Conservation (phyloP, 345 rosid species). For the Durio zibethinus region DNA sequence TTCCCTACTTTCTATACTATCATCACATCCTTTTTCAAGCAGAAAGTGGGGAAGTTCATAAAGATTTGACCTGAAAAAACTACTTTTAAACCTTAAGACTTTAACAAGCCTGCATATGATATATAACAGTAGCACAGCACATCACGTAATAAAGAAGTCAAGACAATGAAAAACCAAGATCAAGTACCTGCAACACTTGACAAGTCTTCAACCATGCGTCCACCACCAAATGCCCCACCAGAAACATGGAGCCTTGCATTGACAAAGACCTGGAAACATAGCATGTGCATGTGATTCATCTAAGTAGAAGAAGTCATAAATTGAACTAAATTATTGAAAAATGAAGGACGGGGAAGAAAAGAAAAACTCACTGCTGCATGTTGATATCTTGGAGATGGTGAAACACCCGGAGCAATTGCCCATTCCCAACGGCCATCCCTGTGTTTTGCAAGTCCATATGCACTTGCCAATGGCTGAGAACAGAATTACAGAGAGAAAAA, state of each 20-base stretch:
- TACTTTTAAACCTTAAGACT: neutral
- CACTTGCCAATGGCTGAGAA: constrained; percentile 87
- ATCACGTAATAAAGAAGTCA: neutral
- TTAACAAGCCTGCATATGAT: neutral
- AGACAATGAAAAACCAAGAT: neutral
- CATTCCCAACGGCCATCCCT: constrained; percentile 99
- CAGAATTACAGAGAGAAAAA: neutral
- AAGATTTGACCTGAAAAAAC: neutral
- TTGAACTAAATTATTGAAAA: constrained; percentile 12
- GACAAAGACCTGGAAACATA: constrained; percentile 75
- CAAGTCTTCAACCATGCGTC: constrained; percentile 99
- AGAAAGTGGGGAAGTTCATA: neutral
- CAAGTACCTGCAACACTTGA: constrained; percentile 91
- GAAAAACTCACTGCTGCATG: constrained; percentile 88
- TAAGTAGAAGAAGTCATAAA: neutral
- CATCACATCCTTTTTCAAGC: neutral
- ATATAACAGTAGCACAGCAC: neutral
- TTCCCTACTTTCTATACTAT: neutral
- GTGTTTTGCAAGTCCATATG: constrained; percentile 99
- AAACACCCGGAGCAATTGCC: constrained; percentile 99
- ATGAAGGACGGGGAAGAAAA: neutral
- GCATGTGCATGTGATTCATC: constrained; percentile 13
- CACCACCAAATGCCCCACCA: constrained; percentile 99
- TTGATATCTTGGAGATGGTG: constrained; percentile 98
- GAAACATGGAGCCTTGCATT: constrained; percentile 98